These are phyloP conservation scores for Candida pseudocylindracea DNA, from an alignment of 1,139 yeast species.

Conservation along the genomic window DNA sequence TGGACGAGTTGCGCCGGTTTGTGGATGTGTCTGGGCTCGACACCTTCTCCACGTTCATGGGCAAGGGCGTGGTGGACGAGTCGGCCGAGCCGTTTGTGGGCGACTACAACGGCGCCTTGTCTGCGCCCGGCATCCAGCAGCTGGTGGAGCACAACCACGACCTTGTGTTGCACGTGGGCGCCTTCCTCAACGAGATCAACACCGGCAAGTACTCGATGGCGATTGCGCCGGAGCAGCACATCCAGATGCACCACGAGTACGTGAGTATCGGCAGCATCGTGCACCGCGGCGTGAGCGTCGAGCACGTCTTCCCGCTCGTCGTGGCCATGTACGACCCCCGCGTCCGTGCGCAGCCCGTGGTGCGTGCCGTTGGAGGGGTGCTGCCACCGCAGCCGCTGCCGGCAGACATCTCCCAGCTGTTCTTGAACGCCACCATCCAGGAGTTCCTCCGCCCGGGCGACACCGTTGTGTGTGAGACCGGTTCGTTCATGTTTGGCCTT, in stretches of 20 bases:
- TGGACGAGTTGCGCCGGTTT: constrained; percentile 10
- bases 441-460: constrained; percentile 31
- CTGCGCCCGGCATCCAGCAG: constrained; percentile 11
- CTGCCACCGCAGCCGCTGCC: too few relatives aligned
- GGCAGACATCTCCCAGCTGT: too few relatives aligned
- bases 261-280: too few relatives aligned
- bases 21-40: constrained; percentile 12
- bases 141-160: constrained; percentile 10
- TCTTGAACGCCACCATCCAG: too few relatives aligned
- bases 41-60: constrained; percentile 13
- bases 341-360: too few relatives aligned
- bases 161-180: constrained; percentile 13
- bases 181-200: constrained; percentile 16
- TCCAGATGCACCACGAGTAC: too few relatives aligned
- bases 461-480: constrained; percentile 50
- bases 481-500: constrained; percentile 53
- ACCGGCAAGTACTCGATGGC: constrained; percentile 7
- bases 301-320: too few relatives aligned
- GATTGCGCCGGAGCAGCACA: too few relatives aligned
- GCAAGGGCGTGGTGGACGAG: constrained; percentile 12
- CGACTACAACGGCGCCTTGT: constrained; percentile 12
- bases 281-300: too few relatives aligned
- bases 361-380: too few relatives aligned
- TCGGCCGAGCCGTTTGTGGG: constrained; percentile 10
- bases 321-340: too few relatives aligned